Percentiles rank a stretch among this genome's conserved stretches.
Conservation (phyloP, 1,284 basidiomycete species). For the Gymnopus androsaceus region DNA sequence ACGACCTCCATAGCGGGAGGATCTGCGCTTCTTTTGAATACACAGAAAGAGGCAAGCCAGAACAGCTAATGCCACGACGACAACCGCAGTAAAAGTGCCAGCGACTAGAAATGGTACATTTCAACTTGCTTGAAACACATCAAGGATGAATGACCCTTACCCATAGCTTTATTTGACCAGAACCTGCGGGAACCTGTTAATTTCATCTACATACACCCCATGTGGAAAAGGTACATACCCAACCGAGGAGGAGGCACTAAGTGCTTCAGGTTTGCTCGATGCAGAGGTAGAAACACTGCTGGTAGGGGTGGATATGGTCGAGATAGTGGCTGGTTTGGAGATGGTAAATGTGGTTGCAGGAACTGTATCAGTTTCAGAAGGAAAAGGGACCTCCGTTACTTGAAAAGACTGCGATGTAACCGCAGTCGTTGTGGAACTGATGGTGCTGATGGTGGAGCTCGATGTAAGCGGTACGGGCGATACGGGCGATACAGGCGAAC, state of each 20-base stretch:
- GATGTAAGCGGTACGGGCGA: not conserved
- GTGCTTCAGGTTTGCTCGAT: not conserved
- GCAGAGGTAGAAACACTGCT: not conserved
- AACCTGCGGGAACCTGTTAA: conserved; percentile 34
- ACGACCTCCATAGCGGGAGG: conserved; percentile 15
- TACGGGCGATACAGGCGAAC: not conserved
- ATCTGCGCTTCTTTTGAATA: conserved; percentile 28
- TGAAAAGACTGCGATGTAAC: not conserved
- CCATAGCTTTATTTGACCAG: conserved; percentile 45
- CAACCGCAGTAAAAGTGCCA: conserved; percentile 45
- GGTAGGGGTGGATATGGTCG: not conserved
- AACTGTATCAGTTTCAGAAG: not conserved
- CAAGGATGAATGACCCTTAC: too few species aligned
- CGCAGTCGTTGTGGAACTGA: not conserved
- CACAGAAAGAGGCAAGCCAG: conserved; percentile 26
- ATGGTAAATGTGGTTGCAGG: not conserved
- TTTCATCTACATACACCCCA: not conserved
- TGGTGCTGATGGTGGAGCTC: not conserved
- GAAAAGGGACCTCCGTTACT: conserved; percentile 4
- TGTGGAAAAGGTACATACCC: not conserved
- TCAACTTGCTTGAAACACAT: too few species aligned
- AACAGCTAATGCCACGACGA: conserved; percentile 30
- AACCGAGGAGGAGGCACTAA: not conserved
- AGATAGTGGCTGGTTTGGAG: not conserved
- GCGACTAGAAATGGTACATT: conserved; percentile 34